Evolutionary conservation across 768 basidiomycete species (phyloP).

Genomic region (Leccinum disarticulatum): DNA sequence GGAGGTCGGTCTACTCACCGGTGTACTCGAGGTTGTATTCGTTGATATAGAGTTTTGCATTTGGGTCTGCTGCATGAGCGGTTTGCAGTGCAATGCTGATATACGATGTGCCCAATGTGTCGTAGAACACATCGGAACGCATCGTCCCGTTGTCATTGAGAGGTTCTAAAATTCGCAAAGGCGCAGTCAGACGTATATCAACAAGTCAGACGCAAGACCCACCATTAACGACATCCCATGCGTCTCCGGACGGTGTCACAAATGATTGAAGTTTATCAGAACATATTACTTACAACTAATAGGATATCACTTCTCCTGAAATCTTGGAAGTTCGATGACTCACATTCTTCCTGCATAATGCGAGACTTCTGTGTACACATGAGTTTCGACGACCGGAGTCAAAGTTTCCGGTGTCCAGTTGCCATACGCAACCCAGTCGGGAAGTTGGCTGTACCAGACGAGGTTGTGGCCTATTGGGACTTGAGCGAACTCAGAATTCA

Average conservation of each 20-base stretch:
- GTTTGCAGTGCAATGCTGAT: conserved; percentile 48
- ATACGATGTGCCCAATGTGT: conserved; percentile 47
- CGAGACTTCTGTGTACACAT: conserved; percentile 19
- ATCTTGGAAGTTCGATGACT: not conserved
- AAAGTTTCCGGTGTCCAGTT: conserved; percentile 13
- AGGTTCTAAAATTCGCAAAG: conserved; percentile 9
- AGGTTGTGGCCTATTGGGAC: conserved; percentile 19
- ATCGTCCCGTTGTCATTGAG: conserved; percentile 59
- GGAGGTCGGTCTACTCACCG: conserved; percentile 16
- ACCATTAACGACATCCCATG: conserved; percentile 26
- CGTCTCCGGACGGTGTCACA: conserved; percentile 10
- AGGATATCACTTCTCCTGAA: not conserved
- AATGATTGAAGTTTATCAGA: not conserved
- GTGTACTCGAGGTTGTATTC: conserved; percentile 28
- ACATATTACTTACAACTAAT: conserved; percentile 13
- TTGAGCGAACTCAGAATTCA: not conserved
- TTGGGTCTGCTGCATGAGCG: conserved; percentile 32
- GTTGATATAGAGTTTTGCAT: conserved; percentile 36
- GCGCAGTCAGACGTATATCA: not conserved
- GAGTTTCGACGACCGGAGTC: conserved; percentile 17
- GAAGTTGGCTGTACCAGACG: conserved; percentile 19
- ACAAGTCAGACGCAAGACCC: not conserved
- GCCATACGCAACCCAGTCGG: conserved; percentile 17
- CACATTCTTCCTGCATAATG: conserved; percentile 17
- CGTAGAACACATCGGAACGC: conserved; percentile 52